phyloP scores from a whole-genome alignment of 495 filamentous ascomycete species.

The Annulohypoxylon maeteangense region DNA sequence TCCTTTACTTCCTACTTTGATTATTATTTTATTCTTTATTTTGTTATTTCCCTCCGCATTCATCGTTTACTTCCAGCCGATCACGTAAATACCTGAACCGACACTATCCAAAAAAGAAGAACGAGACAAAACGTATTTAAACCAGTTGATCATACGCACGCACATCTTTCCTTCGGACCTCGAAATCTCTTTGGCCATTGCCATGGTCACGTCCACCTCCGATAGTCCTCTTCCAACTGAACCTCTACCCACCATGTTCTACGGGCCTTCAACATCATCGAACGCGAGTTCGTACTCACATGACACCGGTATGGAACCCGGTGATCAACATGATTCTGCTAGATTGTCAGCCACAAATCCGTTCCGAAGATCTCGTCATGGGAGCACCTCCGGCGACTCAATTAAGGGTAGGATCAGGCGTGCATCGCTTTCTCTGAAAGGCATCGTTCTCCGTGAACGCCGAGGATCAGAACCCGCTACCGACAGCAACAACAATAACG shows the following conservation, averaged over 20 bases:
- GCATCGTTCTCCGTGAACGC: conserved; percentile 58
- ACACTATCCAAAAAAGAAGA: not conserved
- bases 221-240: conserved; percentile 25
- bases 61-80: not conserved
- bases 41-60: not conserved
- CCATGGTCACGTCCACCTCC: conserved; percentile 33
- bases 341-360: conserved; percentile 37
- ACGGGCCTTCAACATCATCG: conserved; percentile 34
- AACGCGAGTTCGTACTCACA: conserved; percentile 44
- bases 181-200: not conserved
- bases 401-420: conserved; percentile 60
- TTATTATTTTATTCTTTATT: not conserved
- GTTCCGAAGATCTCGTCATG: conserved; percentile 38
- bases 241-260: conserved; percentile 25
- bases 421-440: conserved; percentile 62
- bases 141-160: not conserved
- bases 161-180: not conserved
- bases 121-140: not conserved
- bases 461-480: conserved; percentile 53
- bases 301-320: conserved; percentile 40
- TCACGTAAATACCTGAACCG: not conserved
- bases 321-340: conserved; percentile 26
- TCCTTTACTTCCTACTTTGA: not conserved
- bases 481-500: conserved; percentile 43
- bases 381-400: conserved; percentile 49